Base-by-base conservation (phyloP, 768 basidiomycete species). In the Leccinum rimulosum region DNA sequence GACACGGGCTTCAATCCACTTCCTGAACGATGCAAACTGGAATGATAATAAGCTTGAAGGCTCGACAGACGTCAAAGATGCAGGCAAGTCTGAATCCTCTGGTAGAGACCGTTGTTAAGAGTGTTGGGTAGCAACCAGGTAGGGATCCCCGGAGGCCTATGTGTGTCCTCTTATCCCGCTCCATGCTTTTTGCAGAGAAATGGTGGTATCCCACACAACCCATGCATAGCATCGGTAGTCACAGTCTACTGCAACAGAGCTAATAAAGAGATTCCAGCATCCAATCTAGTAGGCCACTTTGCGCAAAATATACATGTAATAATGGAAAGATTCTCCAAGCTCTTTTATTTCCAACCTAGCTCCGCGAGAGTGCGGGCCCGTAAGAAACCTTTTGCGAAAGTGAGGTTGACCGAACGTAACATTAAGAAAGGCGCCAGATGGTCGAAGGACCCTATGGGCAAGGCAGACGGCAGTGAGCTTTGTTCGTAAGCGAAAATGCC, bases 371-470 rank as follows among this genome's bases (percentile, higher is more conserved):
- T 74, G 67, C 1, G 61, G 31, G 31, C 71, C 71, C 4, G 75
- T 79, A 17, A 95, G 74, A 70, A 84, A 92, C 19, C 84, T 84
- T 57, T 79, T 78, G 43, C 93, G 86, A 70, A 95, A 94, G 69
- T 95, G 93, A 1, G 93, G 93, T 69, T 94, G 93, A 4, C 92
- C 93, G 64, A 94, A 93, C 5, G 92, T 94, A 58, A 94, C 73
- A 70, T 93, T 93, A 50, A 94, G 72, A 72, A 93, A 91, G 3
- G 77, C 62, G 0, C 89, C 88, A 2, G 61, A 73, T n/a, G 74
- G 68, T n/a, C 80, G 80, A 19, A 93, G 80, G 8, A 91, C 83
- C 64, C 90, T 91, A 61, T 22, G 1, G 15, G 19, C n/a, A 43
- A 50, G 40, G 14, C 12, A 52, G 19, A 19, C 36, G 33, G 4